Conservation (phyloP, 148 eudicot species). For the Fagopyrum tataricum region DNA sequence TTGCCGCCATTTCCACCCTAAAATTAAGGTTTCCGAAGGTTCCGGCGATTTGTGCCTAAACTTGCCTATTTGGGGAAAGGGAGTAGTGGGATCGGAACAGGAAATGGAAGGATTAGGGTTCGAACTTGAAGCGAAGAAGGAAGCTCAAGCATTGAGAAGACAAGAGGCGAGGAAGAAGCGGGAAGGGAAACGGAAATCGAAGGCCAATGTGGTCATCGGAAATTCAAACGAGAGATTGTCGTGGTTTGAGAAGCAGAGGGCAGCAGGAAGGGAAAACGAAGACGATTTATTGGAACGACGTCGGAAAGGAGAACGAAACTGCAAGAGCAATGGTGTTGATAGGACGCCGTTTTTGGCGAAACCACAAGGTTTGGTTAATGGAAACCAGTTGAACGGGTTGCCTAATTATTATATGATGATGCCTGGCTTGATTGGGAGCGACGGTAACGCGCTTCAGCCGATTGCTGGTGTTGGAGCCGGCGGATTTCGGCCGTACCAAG, state of each 20-base stretch:
- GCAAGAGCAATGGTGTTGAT: not conserved
- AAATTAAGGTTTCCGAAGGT: not conserved
- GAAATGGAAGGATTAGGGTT: slow-evolving; percentile 3
- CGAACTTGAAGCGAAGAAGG: not conserved
- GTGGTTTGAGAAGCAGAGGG: not conserved
- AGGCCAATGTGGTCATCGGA: not conserved
- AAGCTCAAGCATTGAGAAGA: slow-evolving; percentile 28
- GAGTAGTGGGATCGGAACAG: not conserved
- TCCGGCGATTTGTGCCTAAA: not conserved
- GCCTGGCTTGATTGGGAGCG: slow-evolving; percentile 8
- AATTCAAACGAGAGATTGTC: not conserved
- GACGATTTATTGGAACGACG: not conserved
- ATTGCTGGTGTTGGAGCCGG: slow-evolving; percentile 5
- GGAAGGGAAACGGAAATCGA: slow-evolving; percentile 33
- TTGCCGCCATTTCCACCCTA: slow-evolving; percentile 4
- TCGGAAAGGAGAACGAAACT: not conserved
- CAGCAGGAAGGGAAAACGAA: not conserved
- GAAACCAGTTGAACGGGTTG: not conserved
- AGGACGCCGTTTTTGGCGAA: not conserved
- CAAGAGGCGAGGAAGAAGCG: slow-evolving; percentile 37
- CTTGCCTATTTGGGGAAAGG: slow-evolving; percentile 2
- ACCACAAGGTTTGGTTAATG: not conserved
- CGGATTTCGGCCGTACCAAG: slow-evolving; percentile 11
- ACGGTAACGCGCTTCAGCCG: not conserved
- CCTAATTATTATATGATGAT: not conserved